A percentile compares a stretch with the other conserved stretches of the same genome.
Conservation (phyloP, 495 filamentous ascomycete species). For the Penicillium egyptiacum region DNA sequence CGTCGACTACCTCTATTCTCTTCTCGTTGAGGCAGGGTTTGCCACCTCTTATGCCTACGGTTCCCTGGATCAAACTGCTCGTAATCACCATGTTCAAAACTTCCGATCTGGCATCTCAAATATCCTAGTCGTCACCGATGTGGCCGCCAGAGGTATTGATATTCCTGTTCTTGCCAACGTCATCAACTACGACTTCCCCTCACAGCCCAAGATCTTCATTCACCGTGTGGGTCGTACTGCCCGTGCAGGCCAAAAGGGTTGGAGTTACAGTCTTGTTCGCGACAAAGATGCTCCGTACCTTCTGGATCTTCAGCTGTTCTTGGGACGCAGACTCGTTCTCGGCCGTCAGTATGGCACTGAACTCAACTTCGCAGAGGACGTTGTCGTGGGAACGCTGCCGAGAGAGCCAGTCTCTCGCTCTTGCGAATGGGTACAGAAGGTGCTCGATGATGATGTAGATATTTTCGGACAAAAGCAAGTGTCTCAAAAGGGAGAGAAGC, state of each 20-base stretch:
- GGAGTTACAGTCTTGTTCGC: conserved; percentile 89
- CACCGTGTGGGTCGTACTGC: conserved; percentile 96
- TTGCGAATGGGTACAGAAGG: conserved; percentile 75
- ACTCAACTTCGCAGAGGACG: conserved; percentile 72
- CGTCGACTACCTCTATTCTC: conserved; percentile 84
- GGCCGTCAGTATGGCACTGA: conserved; percentile 54
- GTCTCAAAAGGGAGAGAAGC: conserved; percentile 83
- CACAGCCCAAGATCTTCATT: conserved; percentile 94
- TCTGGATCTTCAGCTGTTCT: conserved; percentile 91
- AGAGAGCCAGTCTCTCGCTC: conserved; percentile 68
- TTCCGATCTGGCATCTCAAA: conserved; percentile 82
- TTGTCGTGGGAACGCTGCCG: conserved; percentile 72
- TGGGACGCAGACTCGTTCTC: conserved; percentile 74
- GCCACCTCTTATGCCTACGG: conserved; percentile 91
- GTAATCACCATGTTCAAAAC: conserved; percentile 83
- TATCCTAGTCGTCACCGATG: conserved; percentile 95
- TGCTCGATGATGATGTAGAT: conserved; percentile 73
- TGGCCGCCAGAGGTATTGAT: conserved; percentile 96
- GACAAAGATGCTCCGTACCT: conserved; percentile 87
- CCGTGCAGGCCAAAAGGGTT: conserved; percentile 84
- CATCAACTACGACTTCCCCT: conserved; percentile 98
- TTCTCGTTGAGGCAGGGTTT: conserved; percentile 75
- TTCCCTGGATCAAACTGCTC: conserved; percentile 86
- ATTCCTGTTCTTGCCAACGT: conserved; percentile 95
- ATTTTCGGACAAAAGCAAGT: conserved; percentile 67